Percentiles rank a stretch among this genome's conserved stretches.
phyloP scores from a whole-genome alignment of 768 basidiomycete species.

The Termitomyces sp. region DNA sequence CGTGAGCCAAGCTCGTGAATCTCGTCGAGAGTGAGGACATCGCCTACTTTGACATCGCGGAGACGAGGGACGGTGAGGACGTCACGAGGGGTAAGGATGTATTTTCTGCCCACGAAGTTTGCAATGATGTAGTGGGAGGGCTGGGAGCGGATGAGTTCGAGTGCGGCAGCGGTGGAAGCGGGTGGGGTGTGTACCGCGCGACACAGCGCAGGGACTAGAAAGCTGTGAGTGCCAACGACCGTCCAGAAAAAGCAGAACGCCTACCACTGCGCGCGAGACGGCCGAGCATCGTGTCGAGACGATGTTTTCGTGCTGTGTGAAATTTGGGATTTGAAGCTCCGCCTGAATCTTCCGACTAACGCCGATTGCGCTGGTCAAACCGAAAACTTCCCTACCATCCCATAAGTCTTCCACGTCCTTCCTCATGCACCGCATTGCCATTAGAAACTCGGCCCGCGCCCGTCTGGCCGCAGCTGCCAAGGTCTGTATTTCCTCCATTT shows the following conservation, averaged over 20 bases:
- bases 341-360: slow-evolving; percentile 45
- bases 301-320: slow-evolving; percentile 14
- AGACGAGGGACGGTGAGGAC: slow-evolving; percentile 91
- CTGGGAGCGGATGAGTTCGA: slow-evolving; percentile 82
- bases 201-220: slow-evolving; percentile 11
- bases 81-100: slow-evolving; percentile 88
- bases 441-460: slow-evolving; percentile 79
- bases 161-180: slow-evolving; percentile 50
- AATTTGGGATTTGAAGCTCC: slow-evolving; percentile 27
- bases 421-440: slow-evolving; percentile 78
- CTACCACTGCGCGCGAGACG: slow-evolving; percentile 26
- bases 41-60: slow-evolving; percentile 80
- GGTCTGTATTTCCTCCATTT: slow-evolving; percentile 34
- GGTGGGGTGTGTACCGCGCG: slow-evolving; percentile 22
- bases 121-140: slow-evolving; percentile 92
- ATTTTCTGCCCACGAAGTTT: slow-evolving; percentile 79
- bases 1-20: slow-evolving; percentile 95
- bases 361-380: slow-evolving; percentile 32
- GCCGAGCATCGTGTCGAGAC: slow-evolving; percentile 19
- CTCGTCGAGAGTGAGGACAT: slow-evolving; percentile 74
- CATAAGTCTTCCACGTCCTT: slow-evolving; percentile 42
- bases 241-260: slow-evolving; percentile 8
- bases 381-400: slow-evolving; percentile 42
- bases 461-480: slow-evolving; percentile 64
- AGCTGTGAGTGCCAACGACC: neutral